phyloP scores from a whole-genome alignment of 2,329 filamentous ascomycete genomes.

The Xylaria sp. region DNA sequence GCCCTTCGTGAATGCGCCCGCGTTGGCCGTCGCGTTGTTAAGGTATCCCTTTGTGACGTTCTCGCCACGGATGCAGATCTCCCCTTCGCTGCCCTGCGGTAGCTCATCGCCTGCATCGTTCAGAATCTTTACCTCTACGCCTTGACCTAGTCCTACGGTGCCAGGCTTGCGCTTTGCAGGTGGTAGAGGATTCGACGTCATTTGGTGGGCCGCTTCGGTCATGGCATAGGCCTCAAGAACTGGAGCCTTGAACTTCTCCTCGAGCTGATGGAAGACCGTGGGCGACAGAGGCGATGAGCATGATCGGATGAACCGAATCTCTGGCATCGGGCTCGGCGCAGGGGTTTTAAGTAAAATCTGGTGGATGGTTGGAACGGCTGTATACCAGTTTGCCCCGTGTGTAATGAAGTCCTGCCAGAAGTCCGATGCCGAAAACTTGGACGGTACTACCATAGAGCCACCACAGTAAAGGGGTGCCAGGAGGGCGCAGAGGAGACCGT shows the following conservation, averaged over 20 bases:
- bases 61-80: slow-evolving; percentile 84
- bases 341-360: slow-evolving; percentile 84
- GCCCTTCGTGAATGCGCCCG: slow-evolving; percentile 74
- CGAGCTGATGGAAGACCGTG: slow-evolving; percentile 82
- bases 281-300: slow-evolving; percentile 87
- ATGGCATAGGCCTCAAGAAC: slow-evolving; percentile 92
- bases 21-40: slow-evolving; percentile 83
- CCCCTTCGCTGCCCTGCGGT: slow-evolving; percentile 75
- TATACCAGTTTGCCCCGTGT: slow-evolving; percentile 88
- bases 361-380: slow-evolving; percentile 91
- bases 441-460: slow-evolving; percentile 81
- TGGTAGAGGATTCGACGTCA: slow-evolving; percentile 80
- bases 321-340: slow-evolving; percentile 72
- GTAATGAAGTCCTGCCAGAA: slow-evolving; percentile 84
- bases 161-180: slow-evolving; percentile 80
- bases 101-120: slow-evolving; percentile 75
- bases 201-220: slow-evolving; percentile 89
- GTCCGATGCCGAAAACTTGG: slow-evolving; percentile 81
- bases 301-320: slow-evolving; percentile 87
- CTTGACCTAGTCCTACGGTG: slow-evolving; percentile 83
- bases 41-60: slow-evolving; percentile 88
- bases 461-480: slow-evolving; percentile 79
- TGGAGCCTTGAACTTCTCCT: slow-evolving; percentile 78
- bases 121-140: slow-evolving; percentile 83
- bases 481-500: slow-evolving; percentile 85